These are phyloP conservation scores for Acanthamoeba triangularis DNA, from an alignment of 208 protist genomes.

Conservation along the genomic window DNA sequence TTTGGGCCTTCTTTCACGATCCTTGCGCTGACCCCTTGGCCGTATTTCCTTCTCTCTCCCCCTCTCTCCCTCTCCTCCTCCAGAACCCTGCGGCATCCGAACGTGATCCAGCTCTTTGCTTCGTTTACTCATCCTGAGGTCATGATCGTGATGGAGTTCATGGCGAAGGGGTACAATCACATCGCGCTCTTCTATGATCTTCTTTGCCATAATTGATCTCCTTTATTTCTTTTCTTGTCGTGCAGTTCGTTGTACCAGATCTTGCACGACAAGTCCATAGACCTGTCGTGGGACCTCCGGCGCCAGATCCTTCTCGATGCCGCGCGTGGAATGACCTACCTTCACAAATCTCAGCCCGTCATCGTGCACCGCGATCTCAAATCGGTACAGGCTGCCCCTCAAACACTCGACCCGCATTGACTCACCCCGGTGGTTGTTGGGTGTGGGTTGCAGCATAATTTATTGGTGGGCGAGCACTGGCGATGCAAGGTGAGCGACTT, in stretches of 20 bases:
- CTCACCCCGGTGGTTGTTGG: neutral
- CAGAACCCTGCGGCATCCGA: constrained; percentile 52
- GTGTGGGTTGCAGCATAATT: constrained; percentile 26
- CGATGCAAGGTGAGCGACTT: constrained; percentile 69
- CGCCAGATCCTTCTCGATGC: constrained; percentile 73
- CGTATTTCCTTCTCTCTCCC: too few relatives aligned
- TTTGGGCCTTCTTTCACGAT: too few relatives aligned
- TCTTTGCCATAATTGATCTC: neutral
- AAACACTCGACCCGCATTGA: neutral
- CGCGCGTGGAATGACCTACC: constrained; percentile 58
- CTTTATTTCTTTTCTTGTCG: neutral
- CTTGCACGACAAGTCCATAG: constrained; percentile 49
- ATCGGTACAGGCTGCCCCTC: neutral
- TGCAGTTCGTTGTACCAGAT: constrained; percentile 62
- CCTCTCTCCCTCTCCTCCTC: neutral
- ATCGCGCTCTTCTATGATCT: neutral
- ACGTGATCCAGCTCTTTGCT: constrained; percentile 70
- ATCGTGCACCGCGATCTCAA: constrained; percentile 73
- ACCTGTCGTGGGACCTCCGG: constrained; percentile 69
- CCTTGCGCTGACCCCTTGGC: too few relatives aligned
- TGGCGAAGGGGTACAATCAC: constrained; percentile 26
- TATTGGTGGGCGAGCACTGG: constrained; percentile 65
- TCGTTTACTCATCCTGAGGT: constrained; percentile 72
- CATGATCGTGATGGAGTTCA: constrained; percentile 75
- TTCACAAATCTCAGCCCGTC: constrained; percentile 73